Evolutionary conservation across 192 early-diverging fungal genomes (phyloP).

Genomic region (Coemansia sp.): DNA sequence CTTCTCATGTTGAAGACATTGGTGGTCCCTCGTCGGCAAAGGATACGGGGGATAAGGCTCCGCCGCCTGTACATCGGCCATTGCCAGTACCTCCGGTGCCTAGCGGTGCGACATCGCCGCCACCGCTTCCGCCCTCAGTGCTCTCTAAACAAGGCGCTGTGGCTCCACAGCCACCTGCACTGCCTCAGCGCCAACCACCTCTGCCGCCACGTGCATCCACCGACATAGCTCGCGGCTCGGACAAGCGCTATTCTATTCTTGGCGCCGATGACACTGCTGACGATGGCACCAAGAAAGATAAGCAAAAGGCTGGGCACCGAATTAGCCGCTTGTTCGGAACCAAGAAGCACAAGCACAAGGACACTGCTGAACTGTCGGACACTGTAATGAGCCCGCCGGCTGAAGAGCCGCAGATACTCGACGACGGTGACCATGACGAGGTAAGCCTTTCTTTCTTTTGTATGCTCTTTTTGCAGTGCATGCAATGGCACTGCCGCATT

Average conservation of each 20-base stretch:
- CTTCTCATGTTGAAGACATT: slow-evolving; percentile 3
- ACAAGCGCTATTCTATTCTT: slow-evolving; percentile 10
- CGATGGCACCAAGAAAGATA: slow-evolving; percentile 35
- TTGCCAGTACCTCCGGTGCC: slow-evolving; percentile 30
- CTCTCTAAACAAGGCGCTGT: slow-evolving; percentile 17
- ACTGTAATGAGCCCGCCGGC: not conserved
- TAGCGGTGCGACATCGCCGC: slow-evolving; percentile 19
- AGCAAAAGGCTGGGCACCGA: slow-evolving; percentile 43
- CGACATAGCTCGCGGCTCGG: not conserved
- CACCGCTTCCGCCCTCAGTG: slow-evolving; percentile 4
- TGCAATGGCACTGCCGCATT: not conserved
- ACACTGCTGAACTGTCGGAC: slow-evolving; percentile 9
- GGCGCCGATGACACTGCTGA: slow-evolving; percentile 25
- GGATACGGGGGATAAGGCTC: not conserved
- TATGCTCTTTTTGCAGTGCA: not conserved
- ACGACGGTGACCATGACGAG: slow-evolving; percentile 20
- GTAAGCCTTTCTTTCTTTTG: slow-evolving; percentile 13
- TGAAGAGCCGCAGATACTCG: not conserved
- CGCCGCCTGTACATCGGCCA: slow-evolving; percentile 27
- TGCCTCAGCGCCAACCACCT: slow-evolving; percentile 25
- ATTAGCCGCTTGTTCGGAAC: slow-evolving; percentile 50
- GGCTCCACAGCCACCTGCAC: slow-evolving; percentile 33
- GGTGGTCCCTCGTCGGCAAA: not conserved
- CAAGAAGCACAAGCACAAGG: slow-evolving; percentile 47
- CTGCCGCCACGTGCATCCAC: slow-evolving; percentile 16